Percentiles rank a stretch among this genome's conserved stretches.
These are phyloP conservation scores for Ogataea angusta DNA, from an alignment of 805 yeast genomes.

Conservation along the genomic window DNA sequence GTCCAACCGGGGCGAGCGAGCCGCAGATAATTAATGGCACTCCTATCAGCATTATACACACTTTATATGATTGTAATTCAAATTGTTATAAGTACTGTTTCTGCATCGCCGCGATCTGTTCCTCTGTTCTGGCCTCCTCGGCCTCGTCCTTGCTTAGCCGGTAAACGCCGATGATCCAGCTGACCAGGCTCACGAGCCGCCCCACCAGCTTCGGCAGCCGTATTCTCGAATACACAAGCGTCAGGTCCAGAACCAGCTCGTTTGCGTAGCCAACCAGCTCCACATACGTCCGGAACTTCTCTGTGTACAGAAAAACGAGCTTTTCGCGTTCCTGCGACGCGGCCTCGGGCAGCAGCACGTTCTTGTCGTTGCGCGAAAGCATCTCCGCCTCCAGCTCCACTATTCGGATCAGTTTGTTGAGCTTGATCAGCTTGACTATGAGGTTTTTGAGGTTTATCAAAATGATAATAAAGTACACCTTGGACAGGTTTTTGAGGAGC, in stretches of 20 bases:
- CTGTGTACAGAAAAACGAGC: constrained; percentile 23
- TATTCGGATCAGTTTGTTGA: constrained; percentile 22
- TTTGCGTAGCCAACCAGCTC: constrained; percentile 31
- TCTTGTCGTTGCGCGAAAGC: constrained; percentile 6
- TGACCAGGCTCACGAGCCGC: constrained; percentile 23
- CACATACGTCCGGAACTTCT: constrained; percentile 23
- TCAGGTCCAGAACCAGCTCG: constrained; percentile 30
- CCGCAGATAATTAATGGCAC: constrained; percentile 2
- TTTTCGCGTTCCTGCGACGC: constrained; percentile 14
- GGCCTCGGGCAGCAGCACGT: neutral
- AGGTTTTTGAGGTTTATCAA: constrained; percentile 28
- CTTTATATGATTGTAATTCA: constrained; percentile 1
- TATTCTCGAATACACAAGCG: constrained; percentile 21
- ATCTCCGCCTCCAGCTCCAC: constrained; percentile 25
- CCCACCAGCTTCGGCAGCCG: constrained; percentile 22
- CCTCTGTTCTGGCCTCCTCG: constrained; percentile 17
- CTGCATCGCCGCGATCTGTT: constrained; percentile 5
- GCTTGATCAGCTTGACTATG: constrained; percentile 18
- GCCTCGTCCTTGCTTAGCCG: constrained; percentile 28
- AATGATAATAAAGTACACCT: constrained; percentile 29
- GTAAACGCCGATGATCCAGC: constrained; percentile 31
- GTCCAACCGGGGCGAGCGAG: constrained; percentile 11
- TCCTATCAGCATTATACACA: constrained; percentile 6
- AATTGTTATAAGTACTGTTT: constrained; percentile 5
- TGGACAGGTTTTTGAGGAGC: constrained; percentile 24